phyloP scores from a whole-genome alignment of 257 asterid species.

The Buddleja alternifolia region DNA sequence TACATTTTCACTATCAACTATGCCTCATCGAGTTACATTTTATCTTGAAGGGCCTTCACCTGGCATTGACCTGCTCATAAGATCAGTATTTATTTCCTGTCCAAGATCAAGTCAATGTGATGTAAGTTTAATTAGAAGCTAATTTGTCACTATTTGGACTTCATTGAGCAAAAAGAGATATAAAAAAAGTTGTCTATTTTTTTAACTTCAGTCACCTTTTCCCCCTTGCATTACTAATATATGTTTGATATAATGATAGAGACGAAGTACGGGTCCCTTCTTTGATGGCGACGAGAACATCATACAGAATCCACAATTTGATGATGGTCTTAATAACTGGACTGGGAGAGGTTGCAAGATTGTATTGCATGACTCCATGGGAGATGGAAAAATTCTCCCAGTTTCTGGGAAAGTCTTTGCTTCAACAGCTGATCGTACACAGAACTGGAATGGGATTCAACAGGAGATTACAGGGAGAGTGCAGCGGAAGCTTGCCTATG shows the following conservation, averaged over 20 bases:
- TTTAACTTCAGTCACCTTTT: neutral
- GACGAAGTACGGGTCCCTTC: slow-evolving; percentile 28
- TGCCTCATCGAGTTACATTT: slow-evolving; percentile 61
- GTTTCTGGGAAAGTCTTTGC: slow-evolving; percentile 64
- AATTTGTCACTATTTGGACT: neutral
- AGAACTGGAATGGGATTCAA: slow-evolving; percentile 80
- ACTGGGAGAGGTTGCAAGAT: slow-evolving; percentile 88
- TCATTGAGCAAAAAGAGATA: neutral
- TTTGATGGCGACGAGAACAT: slow-evolving; percentile 57
- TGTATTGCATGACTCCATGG: slow-evolving; percentile 62
- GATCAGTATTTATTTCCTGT: slow-evolving; percentile 54
- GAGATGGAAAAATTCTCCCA: slow-evolving; percentile 67
- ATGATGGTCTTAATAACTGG: slow-evolving; percentile 71
- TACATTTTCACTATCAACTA: slow-evolving; percentile 50
- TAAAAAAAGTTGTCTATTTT: neutral
- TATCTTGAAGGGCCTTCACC: slow-evolving; percentile 82
- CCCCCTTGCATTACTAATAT: neutral
- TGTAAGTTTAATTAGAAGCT: slow-evolving; percentile 46
- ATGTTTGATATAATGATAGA: slow-evolving; percentile 34
- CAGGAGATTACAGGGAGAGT: slow-evolving; percentile 79
- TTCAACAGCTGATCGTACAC: slow-evolving; percentile 70
- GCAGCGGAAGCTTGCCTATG: slow-evolving; percentile 71
- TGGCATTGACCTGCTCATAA: slow-evolving; percentile 66
- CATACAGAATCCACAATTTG: slow-evolving; percentile 66
- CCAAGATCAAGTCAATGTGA: slow-evolving; percentile 31